A percentile compares a stretch with the other conserved stretches of the same genome.
These are phyloP conservation scores for Magnaporthiopsis rhizophila DNA, from an alignment of 2,329 filamentous ascomycete genomes.

Conservation along the genomic window DNA sequence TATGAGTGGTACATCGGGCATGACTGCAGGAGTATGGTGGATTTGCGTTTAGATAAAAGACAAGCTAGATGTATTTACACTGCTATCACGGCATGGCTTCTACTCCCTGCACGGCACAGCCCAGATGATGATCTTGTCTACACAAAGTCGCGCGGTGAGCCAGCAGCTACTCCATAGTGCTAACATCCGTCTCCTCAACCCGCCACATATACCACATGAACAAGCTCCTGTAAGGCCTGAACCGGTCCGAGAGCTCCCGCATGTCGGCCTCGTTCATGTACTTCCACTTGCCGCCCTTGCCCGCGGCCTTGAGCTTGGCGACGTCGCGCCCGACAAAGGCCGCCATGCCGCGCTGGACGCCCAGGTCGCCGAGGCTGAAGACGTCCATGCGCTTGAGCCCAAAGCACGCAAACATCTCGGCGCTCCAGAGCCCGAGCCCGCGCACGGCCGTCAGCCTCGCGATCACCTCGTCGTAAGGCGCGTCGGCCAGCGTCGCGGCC, in stretches of 20 bases:
- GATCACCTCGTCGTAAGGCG: constrained; percentile 79
- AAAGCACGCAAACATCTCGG: constrained; percentile 98
- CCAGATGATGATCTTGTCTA: too few relatives aligned
- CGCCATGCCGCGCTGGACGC: constrained; percentile 92
- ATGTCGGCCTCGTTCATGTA: constrained; percentile 96
- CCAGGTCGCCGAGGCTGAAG: constrained; percentile 84
- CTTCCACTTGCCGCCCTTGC: constrained; percentile 84
- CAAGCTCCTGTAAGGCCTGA: constrained; percentile 78
- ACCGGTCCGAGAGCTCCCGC: constrained; percentile 70
- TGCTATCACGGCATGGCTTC: too few relatives aligned
- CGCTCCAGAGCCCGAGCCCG: constrained; percentile 82
- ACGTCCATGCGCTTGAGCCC: constrained; percentile 91
- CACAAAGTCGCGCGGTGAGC: too few relatives aligned
- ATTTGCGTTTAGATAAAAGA: too few relatives aligned
- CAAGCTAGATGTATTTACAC: too few relatives aligned
- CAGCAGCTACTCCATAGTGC: constrained; percentile 38
- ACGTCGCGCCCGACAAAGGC: constrained; percentile 78
- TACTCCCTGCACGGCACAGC: too few relatives aligned
- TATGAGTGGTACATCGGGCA: too few relatives aligned
- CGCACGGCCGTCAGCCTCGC: constrained; percentile 76
- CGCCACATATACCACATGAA: constrained; percentile 99
- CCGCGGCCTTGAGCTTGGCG: constrained; percentile 64
- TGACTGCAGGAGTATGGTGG: too few relatives aligned
- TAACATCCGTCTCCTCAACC: constrained; percentile 70
- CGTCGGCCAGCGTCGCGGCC: constrained; percentile 66